Base-by-base conservation (phyloP, 257 asterid genomes). In the Lithospermum erythrorhizon region DNA sequence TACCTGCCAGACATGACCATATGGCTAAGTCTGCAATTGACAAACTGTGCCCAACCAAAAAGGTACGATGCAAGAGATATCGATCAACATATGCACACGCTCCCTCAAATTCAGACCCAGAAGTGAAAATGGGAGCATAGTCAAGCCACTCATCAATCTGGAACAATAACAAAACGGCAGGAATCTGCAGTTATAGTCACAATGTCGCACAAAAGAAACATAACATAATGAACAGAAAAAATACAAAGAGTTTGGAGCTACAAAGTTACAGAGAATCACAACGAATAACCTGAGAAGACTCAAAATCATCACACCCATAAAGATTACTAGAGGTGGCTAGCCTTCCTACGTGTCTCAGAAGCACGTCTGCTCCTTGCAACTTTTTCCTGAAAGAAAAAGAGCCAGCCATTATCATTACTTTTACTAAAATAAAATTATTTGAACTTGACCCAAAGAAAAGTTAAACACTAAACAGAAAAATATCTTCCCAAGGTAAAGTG, bases 1-100 rank as follows among this genome's bases (percentile, higher is more conserved):
- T 76, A 88, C 98, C 95, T 55, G 95, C 94, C 67, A 91, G 97
- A 73, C 83, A 84, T 55, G 82, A 78, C 98, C 98, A 91, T 63
- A 91, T 72, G 25, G 94, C 82, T n/a, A 84, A 77, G 77, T 91
- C 98, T 11, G 97, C 97, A 58, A 93, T 76, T 5, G 98, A 84
- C 60, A 93, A 60, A 53, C 68, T 62, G 68, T 76, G 65, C 57
- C 95, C 95, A 51, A 81, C 95, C 24, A 91, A 75, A 67, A 86
- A 80, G 9, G 97, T 88, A 35, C 59, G 71, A 23, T 77, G 82
- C 72, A 78, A 73, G 55, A 91, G 80, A 74, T 73, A 80, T 27
- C 63, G 78, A 69, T 91, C 89, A 55, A 81, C 95, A 66, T 58
- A 75, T 65, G 72, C 48, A 75, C 98, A 88, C 1, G 95, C 98